A percentile compares a stretch with the other conserved stretches of the same genome.
phyloP scores from a whole-genome alignment of 129 eudicot genomes.

The Helianthus annuus region DNA sequence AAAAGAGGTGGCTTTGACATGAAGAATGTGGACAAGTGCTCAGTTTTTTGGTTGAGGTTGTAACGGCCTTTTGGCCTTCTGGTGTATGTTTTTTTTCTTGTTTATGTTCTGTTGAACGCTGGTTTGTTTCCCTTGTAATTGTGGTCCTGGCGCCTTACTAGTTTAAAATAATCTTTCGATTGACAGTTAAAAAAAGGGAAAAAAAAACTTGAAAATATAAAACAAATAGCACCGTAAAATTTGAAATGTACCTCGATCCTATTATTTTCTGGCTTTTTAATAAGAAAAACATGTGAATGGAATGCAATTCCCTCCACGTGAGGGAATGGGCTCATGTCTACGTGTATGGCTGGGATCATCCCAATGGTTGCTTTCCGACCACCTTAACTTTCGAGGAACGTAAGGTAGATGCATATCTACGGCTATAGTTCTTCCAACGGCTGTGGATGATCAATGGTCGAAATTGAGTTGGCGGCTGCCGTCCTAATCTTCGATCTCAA shows the following conservation, averaged over 20 bases:
- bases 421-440: slow-evolving; percentile 45
- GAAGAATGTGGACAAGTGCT: no score
- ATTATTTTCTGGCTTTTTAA: slow-evolving; percentile 3
- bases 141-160: no score
- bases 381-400: slow-evolving; percentile 30
- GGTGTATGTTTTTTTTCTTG: no score
- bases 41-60: no score
- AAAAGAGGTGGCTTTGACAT: no score
- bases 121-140: no score
- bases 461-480: slow-evolving; percentile 47
- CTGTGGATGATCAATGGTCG: slow-evolving; percentile 41
- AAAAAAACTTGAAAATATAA: neutral
- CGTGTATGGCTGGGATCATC: slow-evolving; percentile 43
- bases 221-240: neutral
- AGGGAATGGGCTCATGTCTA: slow-evolving; percentile 17
- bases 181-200: no score
- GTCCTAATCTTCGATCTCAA: no score
- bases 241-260: neutral
- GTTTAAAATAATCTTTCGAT: no score
- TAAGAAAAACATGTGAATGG: neutral
- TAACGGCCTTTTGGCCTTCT: no score
- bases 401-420: slow-evolving; percentile 36
- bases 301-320: slow-evolving; percentile 41
- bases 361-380: slow-evolving; percentile 21
- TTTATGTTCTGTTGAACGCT: no score